These are phyloP conservation scores for Ophiosphaerella narmari DNA, from an alignment of 2,329 filamentous ascomycete genomes.

Conservation along the genomic window DNA sequence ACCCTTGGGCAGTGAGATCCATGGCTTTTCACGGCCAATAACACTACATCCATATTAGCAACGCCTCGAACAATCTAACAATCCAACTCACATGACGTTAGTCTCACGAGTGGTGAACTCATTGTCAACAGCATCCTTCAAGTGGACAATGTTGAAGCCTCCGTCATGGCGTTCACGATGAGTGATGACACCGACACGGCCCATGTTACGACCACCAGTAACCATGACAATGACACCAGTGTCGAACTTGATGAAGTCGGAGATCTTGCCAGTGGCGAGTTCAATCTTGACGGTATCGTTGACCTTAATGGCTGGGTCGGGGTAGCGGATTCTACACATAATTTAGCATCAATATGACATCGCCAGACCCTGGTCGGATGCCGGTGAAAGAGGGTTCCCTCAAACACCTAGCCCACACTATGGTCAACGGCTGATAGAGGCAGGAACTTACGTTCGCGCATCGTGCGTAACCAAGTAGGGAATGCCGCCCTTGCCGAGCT, in stretches of 20 bases:
- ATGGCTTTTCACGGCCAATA: conserved; percentile 98
- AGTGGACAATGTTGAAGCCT: conserved; percentile 99
- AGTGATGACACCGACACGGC: conserved; percentile 99
- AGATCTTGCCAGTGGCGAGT: conserved; percentile 94
- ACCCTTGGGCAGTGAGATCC: conserved; percentile 99
- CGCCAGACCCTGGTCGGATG: conserved; percentile 99
- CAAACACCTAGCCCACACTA: conserved; percentile 46
- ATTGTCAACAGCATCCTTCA: conserved; percentile 99
- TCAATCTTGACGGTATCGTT: conserved; percentile 99
- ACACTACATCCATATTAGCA: conserved; percentile 55
- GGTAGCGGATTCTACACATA: conserved; percentile 88
- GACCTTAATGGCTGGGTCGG: conserved; percentile 97
- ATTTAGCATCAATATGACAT: conserved; percentile 52
- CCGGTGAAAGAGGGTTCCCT: conserved; percentile 67
- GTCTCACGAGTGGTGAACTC: conserved; percentile 98
- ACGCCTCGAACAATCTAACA: not conserved
- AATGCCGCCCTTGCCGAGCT: conserved; percentile 99
- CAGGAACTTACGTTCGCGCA: conserved; percentile 99
- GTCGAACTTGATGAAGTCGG: conserved; percentile 98
- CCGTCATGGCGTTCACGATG: conserved; percentile 99
- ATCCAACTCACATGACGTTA: conserved; percentile 77
- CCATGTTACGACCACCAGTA: conserved; percentile 99
- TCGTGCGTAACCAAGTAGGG: conserved; percentile 99
- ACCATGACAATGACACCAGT: conserved; percentile 98
- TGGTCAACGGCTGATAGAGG: conserved; percentile 99